phyloP scores from a whole-genome alignment of 768 basidiomycete genomes.

The Daedalea quercina region DNA sequence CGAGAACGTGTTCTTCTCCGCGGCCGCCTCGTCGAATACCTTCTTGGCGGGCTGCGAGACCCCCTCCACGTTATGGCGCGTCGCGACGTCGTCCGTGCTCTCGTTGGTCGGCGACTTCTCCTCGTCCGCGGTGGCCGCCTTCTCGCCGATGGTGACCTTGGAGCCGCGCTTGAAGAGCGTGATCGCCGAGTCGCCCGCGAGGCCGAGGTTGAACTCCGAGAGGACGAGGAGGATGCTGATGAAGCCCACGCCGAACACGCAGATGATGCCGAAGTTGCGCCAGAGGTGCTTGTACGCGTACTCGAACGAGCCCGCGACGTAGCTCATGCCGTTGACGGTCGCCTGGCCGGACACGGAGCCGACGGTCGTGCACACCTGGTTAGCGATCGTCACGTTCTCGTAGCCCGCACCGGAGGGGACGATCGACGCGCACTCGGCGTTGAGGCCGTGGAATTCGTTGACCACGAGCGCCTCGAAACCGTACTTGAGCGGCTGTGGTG shows the following conservation, averaged over 20 bases:
- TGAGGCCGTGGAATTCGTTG: slow-evolving; percentile 74
- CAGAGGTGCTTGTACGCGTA: slow-evolving; percentile 42
- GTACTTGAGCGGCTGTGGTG: slow-evolving; percentile 55
- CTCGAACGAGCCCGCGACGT: slow-evolving; percentile 37
- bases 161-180: slow-evolving; percentile 64
- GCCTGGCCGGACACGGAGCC: slow-evolving; percentile 57
- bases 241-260: slow-evolving; percentile 60
- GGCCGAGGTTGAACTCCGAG: slow-evolving; percentile 44
- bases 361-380: slow-evolving; percentile 73
- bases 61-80: not conserved
- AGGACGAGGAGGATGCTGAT: slow-evolving; percentile 35
- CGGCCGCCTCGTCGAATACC: not conserved
- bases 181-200: slow-evolving; percentile 32
- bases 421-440: slow-evolving; percentile 53
- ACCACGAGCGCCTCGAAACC: slow-evolving; percentile 70
- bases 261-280: slow-evolving; percentile 63
- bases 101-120: not conserved
- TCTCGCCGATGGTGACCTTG: slow-evolving; percentile 13
- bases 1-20: slow-evolving; percentile 55
- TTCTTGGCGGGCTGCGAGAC: not conserved
- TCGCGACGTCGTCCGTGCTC: not conserved
- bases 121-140: not conserved
- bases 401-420: slow-evolving; percentile 63
- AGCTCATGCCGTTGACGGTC: slow-evolving; percentile 56
- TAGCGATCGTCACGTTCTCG: slow-evolving; percentile 42